phyloP scores from a whole-genome alignment of 495 filamentous ascomycete genomes.

The Barbatosphaeria neglecta region DNA sequence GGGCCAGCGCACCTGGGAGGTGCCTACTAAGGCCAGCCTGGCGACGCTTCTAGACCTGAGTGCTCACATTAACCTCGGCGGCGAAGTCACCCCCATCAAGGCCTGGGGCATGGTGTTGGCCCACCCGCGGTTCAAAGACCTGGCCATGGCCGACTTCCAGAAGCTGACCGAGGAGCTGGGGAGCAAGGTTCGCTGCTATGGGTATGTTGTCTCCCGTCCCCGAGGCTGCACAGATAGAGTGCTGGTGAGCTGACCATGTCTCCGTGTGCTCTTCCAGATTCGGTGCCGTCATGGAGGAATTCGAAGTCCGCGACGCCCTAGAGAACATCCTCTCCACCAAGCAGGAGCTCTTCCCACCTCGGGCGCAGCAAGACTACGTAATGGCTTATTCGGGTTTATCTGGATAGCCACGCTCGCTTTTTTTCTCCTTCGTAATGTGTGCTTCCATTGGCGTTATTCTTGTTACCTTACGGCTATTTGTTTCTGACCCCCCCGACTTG shows the following conservation, averaged over 20 bases:
- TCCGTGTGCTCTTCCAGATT: constrained; percentile 41
- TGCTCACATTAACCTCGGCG: constrained; percentile 70
- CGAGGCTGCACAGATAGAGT: too few relatives aligned
- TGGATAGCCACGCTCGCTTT: too few relatives aligned
- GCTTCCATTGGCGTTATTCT: too few relatives aligned
- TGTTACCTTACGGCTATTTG: too few relatives aligned
- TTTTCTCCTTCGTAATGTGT: too few relatives aligned
- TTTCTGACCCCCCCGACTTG: too few relatives aligned
- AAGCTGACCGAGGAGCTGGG: constrained; percentile 59
- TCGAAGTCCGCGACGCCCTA: constrained; percentile 79
- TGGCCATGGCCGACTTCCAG: constrained; percentile 60
- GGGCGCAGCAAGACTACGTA: not conserved
- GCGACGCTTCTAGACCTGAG: constrained; percentile 74
- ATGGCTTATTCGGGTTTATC: not conserved
- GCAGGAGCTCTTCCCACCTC: constrained; percentile 23
- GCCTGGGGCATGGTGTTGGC: constrained; percentile 72
- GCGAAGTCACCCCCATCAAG: constrained; percentile 96
- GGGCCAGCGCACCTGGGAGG: constrained; percentile 50
- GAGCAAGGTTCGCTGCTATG: constrained; percentile 83
- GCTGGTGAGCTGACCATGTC: not conserved
- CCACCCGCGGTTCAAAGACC: constrained; percentile 52
- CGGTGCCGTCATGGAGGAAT: constrained; percentile 79
- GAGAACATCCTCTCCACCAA: constrained; percentile 58
- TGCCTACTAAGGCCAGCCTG: constrained; percentile 57
- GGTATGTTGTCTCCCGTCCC: constrained; percentile 45